These are phyloP conservation scores for Russula sp. DNA, from an alignment of 768 basidiomycete genomes.

Conservation along the genomic window DNA sequence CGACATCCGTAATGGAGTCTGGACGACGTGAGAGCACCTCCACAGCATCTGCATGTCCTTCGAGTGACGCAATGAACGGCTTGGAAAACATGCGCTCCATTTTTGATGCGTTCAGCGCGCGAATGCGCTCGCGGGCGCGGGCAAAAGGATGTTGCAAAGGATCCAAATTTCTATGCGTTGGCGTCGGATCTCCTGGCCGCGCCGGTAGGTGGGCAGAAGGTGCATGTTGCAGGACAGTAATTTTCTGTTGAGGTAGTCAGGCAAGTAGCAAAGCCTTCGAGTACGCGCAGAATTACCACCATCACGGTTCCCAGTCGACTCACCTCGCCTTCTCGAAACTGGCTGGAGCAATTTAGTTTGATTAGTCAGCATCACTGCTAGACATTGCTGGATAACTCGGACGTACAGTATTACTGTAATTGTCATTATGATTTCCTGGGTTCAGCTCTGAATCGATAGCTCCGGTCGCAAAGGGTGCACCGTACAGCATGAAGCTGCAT, in stretches of 20 bases:
- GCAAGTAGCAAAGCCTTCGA: not conserved
- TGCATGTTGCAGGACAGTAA: slow-evolving; percentile 80
- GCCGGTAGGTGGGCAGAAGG: slow-evolving; percentile 64
- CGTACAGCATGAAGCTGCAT: too few relatives aligned
- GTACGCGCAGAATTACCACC: slow-evolving; percentile 10
- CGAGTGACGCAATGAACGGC: slow-evolving; percentile 83
- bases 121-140: slow-evolving; percentile 83
- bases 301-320: not conserved
- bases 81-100: slow-evolving; percentile 98
- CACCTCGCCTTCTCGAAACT: not conserved
- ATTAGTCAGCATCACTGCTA: not conserved
- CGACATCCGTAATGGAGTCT: slow-evolving; percentile 11
- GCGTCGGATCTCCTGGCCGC: slow-evolving; percentile 77
- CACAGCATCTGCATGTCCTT: slow-evolving; percentile 60
- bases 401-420: not conserved
- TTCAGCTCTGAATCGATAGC: too few relatives aligned
- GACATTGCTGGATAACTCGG: not conserved
- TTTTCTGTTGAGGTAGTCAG: slow-evolving; percentile 48
- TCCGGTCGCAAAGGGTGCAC: too few relatives aligned
- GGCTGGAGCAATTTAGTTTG: not conserved
- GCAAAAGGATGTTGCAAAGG: slow-evolving; percentile 95
- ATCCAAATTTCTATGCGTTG: slow-evolving; percentile 85
- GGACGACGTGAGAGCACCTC: slow-evolving; percentile 12
- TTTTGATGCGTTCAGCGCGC: slow-evolving; percentile 92
- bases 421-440: too few relatives aligned